Evolutionary conservation across 306 rosid genomes (phyloP).

Genomic region (Malus fusca): DNA sequence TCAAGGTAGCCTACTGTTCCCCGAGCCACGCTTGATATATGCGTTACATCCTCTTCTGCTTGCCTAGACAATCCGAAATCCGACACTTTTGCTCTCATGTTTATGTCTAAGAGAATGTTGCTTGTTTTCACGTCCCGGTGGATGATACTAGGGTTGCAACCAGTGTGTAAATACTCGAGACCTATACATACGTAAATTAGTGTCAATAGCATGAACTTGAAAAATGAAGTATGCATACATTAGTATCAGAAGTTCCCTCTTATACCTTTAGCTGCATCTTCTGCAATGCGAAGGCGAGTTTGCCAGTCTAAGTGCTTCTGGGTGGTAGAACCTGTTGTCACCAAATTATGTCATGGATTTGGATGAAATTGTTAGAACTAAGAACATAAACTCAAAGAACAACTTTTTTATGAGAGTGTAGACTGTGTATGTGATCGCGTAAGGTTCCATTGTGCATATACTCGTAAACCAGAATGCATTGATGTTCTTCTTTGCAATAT

Average conservation of each 20-base stretch:
- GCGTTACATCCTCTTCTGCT: constrained; percentile 91
- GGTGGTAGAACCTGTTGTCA: constrained; percentile 47
- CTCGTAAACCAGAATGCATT: constrained; percentile 78
- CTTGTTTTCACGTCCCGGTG: constrained; percentile 92
- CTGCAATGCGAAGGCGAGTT: constrained; percentile 77
- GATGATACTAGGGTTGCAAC: constrained; percentile 96
- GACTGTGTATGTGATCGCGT: constrained; percentile 82
- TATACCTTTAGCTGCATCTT: constrained; percentile 93
- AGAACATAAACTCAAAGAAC: constrained; percentile 7
- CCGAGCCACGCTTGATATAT: constrained; percentile 81
- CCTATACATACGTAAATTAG: constrained; percentile 41
- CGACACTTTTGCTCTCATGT: constrained; percentile 95
- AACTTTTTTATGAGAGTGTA: constrained; percentile 10
- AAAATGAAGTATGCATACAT: constrained; percentile 7
- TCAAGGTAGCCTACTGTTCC: constrained; percentile 96
- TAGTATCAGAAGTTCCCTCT: constrained; percentile 8
- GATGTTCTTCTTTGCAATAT: constrained; percentile 87
- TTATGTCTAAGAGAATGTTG: constrained; percentile 88
- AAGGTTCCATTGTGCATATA: constrained; percentile 96
- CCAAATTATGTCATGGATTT: constrained; percentile 7
- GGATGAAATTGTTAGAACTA: neutral
- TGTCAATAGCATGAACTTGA: constrained; percentile 15
- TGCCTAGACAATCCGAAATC: constrained; percentile 92
- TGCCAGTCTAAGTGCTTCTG: constrained; percentile 68
- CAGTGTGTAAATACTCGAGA: constrained; percentile 90